Percentiles rank a stretch among this genome's conserved stretches.
phyloP scores from a whole-genome alignment of 805 yeast genomes.

The Yarrowia divulgata region DNA sequence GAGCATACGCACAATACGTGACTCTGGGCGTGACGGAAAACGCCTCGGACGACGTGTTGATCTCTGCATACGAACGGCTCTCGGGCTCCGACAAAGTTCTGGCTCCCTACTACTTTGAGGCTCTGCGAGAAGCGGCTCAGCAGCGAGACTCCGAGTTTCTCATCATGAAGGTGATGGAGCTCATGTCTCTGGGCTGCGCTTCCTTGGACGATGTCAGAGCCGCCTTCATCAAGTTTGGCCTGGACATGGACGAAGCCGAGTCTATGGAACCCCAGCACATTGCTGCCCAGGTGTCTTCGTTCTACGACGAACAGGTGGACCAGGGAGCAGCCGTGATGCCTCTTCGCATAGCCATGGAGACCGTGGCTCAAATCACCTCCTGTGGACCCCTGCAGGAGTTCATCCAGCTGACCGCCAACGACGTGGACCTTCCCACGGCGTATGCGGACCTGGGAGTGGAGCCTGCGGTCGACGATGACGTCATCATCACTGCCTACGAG shows the following conservation, averaged over 20 bases:
- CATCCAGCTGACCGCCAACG: conserved; percentile 53
- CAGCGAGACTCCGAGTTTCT: conserved; percentile 57
- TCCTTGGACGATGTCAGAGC: conserved; percentile 58
- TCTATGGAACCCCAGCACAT: conserved; percentile 41
- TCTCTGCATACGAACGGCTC: conserved; percentile 57
- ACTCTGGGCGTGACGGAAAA: conserved; percentile 58
- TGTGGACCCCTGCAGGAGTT: conserved; percentile 41
- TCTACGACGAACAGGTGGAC: conserved; percentile 28
- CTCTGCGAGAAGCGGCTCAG: conserved; percentile 60
- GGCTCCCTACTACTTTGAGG: conserved; percentile 64
- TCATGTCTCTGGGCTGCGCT: conserved; percentile 60
- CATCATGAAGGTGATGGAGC: conserved; percentile 55
- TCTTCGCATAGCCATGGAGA: conserved; percentile 42
- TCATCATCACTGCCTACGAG: conserved; percentile 76
- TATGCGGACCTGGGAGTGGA: conserved; percentile 60
- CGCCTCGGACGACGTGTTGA: conserved; percentile 58
- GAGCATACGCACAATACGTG: conserved; percentile 51
- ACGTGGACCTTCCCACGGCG: conserved; percentile 58
- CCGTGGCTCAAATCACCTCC: conserved; percentile 42
- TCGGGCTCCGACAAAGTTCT: conserved; percentile 55
- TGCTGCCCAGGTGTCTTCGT: conserved; percentile 23
- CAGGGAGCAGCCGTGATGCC: conserved; percentile 22
- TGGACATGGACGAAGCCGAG: conserved; percentile 42
- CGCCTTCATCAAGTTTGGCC: conserved; percentile 53
- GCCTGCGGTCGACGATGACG: conserved; percentile 67